Evolutionary conservation across 208 protist species (phyloP).

Genomic region (Lotmaria passim): DNA sequence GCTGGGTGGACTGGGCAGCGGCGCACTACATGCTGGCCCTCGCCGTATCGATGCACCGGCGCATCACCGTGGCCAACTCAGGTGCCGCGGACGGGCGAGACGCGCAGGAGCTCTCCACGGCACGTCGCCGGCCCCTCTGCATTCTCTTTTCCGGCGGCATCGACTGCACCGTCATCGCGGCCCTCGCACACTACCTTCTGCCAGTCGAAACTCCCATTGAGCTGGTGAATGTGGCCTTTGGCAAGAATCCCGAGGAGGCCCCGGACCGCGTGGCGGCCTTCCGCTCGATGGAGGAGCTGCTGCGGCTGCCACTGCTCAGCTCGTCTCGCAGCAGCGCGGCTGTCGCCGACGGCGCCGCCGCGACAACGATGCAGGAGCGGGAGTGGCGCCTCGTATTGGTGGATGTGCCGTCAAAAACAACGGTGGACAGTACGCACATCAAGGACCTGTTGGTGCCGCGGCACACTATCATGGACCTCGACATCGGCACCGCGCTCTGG

Average conservation of each 20-base stretch:
- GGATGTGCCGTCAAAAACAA: constrained; percentile 66
- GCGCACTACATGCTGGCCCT: constrained; percentile 75
- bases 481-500: constrained; percentile 96
- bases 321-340: constrained; percentile 5
- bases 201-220: constrained; percentile 89
- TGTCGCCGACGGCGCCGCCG: neutral
- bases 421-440: constrained; percentile 51
- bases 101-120: constrained; percentile 37
- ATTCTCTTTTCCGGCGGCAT: constrained; percentile 95
- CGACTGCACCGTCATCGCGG: constrained; percentile 93
- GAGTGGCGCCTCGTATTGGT: constrained; percentile 91
- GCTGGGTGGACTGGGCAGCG: constrained; percentile 55
- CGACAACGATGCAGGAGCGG: constrained; percentile 33
- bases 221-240: constrained; percentile 95
- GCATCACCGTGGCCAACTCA: constrained; percentile 54
- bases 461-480: constrained; percentile 95
- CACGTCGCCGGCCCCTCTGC: constrained; percentile 65
- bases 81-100: constrained; percentile 58
- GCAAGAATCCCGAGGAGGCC: constrained; percentile 66
- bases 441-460: constrained; percentile 77
- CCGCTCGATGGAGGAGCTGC: constrained; percentile 80
- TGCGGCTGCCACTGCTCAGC: constrained; percentile 57
- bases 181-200: constrained; percentile 87
- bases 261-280: constrained; percentile 88
- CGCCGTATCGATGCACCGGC: constrained; percentile 63